Conservation (phyloP, 2,329 filamentous ascomycete species). For the Periglandula ipomoeae region DNA sequence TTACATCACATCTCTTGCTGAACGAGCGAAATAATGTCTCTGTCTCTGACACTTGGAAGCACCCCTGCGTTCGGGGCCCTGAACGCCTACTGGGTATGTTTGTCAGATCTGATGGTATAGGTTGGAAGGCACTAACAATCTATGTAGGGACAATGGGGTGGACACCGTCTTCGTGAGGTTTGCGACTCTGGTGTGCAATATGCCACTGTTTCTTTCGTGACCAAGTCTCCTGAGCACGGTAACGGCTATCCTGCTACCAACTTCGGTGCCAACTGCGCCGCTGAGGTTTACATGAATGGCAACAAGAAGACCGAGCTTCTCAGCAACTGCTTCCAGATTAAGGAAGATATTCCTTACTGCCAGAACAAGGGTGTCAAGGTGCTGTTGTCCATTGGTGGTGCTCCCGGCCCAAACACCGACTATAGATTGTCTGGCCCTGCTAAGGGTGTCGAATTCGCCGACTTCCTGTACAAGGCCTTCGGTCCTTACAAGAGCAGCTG, state of each 20-base stretch:
- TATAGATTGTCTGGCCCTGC: slow-evolving; percentile 22
- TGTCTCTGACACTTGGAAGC: slow-evolving; percentile 9
- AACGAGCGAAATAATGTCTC: slow-evolving; percentile 13
- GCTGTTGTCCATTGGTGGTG: slow-evolving; percentile 32
- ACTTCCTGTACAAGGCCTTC: slow-evolving; percentile 29
- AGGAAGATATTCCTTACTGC: slow-evolving; percentile 32
- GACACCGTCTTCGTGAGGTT: slow-evolving; percentile 23
- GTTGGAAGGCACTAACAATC: slow-evolving; percentile 2
- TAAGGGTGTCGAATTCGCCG: slow-evolving; percentile 27
- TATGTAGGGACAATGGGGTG: slow-evolving; percentile 25
- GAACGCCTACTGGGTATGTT: slow-evolving; percentile 3
- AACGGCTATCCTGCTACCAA: slow-evolving; percentile 28
- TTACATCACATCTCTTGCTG: neutral
- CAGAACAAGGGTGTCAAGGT: slow-evolving; percentile 32
- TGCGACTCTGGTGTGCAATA: slow-evolving; percentile 29
- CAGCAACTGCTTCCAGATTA: slow-evolving; percentile 25
- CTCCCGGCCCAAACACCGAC: slow-evolving; percentile 16
- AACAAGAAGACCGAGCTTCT: slow-evolving; percentile 21
- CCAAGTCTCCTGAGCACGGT: slow-evolving; percentile 26
- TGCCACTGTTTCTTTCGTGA: slow-evolving; percentile 30
- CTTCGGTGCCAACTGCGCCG: slow-evolving; percentile 30
- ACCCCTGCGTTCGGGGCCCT: slow-evolving; percentile 5
- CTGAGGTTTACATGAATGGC: slow-evolving; percentile 13
- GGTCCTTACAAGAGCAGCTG: slow-evolving; percentile 25
- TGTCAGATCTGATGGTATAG: neutral